Conservation (phyloP, 257 asterid genomes). For the Misopates orontium region DNA sequence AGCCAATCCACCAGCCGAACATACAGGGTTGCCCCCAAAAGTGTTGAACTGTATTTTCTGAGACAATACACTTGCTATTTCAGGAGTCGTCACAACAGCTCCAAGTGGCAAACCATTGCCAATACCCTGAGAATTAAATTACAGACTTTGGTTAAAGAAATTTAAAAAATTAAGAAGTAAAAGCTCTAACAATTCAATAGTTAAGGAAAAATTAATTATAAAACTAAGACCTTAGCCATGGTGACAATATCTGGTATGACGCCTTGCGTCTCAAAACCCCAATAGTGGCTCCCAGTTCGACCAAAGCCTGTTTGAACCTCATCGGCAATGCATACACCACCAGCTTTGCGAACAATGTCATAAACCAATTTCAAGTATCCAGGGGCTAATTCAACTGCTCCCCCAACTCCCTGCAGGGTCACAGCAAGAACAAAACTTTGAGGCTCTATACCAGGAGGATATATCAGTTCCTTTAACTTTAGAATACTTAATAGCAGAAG, state of each 20-base stretch:
- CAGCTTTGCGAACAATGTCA: slow-evolving; percentile 80
- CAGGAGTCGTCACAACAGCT: slow-evolving; percentile 97
- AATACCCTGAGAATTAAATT: slow-evolving; percentile 62
- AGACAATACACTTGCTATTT: slow-evolving; percentile 85
- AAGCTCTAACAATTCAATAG: too few relatives aligned
- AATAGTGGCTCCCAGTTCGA: slow-evolving; percentile 89
- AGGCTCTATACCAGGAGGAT: slow-evolving; percentile 20
- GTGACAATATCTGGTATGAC: slow-evolving; percentile 95
- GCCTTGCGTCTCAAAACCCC: slow-evolving; percentile 98
- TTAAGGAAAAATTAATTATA: background rate
- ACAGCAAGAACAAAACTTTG: slow-evolving; percentile 27
- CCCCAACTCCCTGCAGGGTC: slow-evolving; percentile 90
- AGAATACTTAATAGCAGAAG: background rate
- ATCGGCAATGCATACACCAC: slow-evolving; percentile 97
- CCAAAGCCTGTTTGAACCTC: slow-evolving; percentile 99
- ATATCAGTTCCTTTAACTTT: background rate
- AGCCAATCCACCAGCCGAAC: slow-evolving; percentile 96
- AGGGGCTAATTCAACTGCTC: slow-evolving; percentile 94
- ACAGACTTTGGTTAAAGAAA: background rate
- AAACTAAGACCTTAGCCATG: slow-evolving; percentile 81
- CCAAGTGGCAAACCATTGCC: slow-evolving; percentile 98
- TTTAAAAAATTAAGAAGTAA: too few relatives aligned
- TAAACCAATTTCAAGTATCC: slow-evolving; percentile 89
- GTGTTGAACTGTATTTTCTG: slow-evolving; percentile 92
- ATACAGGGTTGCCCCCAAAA: slow-evolving; percentile 96